Evolutionary conservation across 306 rosid genomes (phyloP).

Genomic region (Prinsepia uniflora): DNA sequence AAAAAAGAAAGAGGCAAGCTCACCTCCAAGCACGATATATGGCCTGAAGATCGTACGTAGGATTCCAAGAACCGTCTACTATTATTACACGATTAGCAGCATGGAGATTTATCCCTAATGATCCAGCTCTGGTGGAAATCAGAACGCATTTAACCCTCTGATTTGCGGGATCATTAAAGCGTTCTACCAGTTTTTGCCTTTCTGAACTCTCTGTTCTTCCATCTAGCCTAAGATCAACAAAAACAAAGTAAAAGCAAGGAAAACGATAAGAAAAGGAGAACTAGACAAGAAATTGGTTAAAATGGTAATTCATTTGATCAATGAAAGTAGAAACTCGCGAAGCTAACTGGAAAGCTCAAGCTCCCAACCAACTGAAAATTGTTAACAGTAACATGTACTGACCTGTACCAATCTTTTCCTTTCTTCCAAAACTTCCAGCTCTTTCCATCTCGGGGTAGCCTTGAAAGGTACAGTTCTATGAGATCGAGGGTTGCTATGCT

Average conservation of each 20-base stretch:
- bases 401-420: slow-evolving; percentile 98
- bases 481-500: slow-evolving; percentile 95
- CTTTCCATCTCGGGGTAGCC: slow-evolving; percentile 58
- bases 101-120: slow-evolving; percentile 93
- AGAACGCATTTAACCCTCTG: slow-evolving; percentile 84
- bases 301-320: background rate
- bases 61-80: slow-evolving; percentile 99
- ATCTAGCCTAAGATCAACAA: slow-evolving; percentile 63
- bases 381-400: slow-evolving; percentile 30
- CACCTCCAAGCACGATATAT: slow-evolving; percentile 99
- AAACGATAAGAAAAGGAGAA: background rate
- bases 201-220: slow-evolving; percentile 97
- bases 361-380: slow-evolving; percentile 11
- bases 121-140: slow-evolving; percentile 96
- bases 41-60: slow-evolving; percentile 97
- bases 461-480: slow-evolving; percentile 81
- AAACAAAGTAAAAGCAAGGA: background rate
- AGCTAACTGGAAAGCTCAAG: background rate
- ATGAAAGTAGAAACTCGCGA: background rate
- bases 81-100: slow-evolving; percentile 96
- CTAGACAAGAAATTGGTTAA: background rate
- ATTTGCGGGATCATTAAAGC: slow-evolving; percentile 78
- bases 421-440: slow-evolving; percentile 81
- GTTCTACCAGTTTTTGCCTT: slow-evolving; percentile 88
- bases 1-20: slow-evolving; percentile 9